Base-by-base conservation (phyloP, 495 filamentous ascomycete genomes). In the Aspergillus bridgeri region DNA sequence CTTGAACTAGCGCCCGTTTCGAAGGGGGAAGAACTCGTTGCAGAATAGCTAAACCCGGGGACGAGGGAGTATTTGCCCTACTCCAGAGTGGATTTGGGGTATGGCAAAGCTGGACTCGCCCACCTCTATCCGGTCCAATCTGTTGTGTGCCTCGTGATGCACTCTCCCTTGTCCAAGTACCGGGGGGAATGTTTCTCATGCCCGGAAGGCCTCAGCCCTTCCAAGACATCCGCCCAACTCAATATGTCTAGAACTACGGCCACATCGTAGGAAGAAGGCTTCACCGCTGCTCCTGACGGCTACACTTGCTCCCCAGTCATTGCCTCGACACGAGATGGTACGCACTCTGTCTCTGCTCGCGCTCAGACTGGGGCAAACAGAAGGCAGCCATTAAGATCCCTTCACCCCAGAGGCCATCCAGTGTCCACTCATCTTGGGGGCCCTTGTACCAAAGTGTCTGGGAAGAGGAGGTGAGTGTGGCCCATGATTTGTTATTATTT, bases 101-200 rank as follows among this genome's bases (percentile, higher is more conserved):
- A 65, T 55, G 60, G 63, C 63, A 65, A 65, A 62, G 47, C 25
- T 56, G 59, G 50, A 65, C 63, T 65, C 60, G 56, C 60, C 51
- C 19, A 56, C 27, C 15, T 48, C 22, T 53, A 11, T 55, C 54
- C 56, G 58, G 56, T 42, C 46, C 49, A 54, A 55, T 56, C 56
- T 50, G 55, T 59, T 23, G 58, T 53, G 56, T 61, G 57, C 60
- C 65, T 65, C 59, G 62, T 65, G 61, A 65, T 62, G 65, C 46
- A n/a, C n/a, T 29, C 50, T 53, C 42, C 55, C 60, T 54, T 57
- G 55, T 56, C 59, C 38, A 55, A 61, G 54, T 63, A 63, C 60
- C 60, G 56, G 62, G 60, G n/a, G 56, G 62, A 46, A 54, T 53
- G 58, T 44, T 55, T 59, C 55, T 56, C 51, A 61, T 64, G 23